These are phyloP conservation scores for Xylariaceae sp. DNA, from an alignment of 2,329 filamentous ascomycete genomes.

Conservation along the genomic window DNA sequence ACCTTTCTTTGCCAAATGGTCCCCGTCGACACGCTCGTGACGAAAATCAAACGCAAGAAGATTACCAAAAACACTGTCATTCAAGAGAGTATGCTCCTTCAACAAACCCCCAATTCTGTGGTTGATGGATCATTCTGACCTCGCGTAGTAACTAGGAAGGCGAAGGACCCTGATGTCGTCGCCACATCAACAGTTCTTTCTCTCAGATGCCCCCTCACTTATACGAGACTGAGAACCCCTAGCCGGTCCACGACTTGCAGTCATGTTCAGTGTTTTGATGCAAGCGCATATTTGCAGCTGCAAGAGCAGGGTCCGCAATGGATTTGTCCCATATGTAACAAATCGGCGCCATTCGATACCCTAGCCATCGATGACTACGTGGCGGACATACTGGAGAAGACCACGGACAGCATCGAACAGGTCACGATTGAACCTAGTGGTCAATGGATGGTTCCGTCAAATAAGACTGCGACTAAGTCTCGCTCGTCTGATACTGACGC, in stretches of 20 bases:
- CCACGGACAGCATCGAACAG: slow-evolving; percentile 66
- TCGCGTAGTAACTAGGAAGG: slow-evolving; percentile 65
- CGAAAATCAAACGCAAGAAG: slow-evolving; percentile 59
- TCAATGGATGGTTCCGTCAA: slow-evolving; percentile 54
- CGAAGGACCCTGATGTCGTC: slow-evolving; percentile 82
- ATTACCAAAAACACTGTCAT: slow-evolving; percentile 79
- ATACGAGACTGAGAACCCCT: slow-evolving; percentile 72
- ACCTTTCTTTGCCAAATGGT: slow-evolving; percentile 71
- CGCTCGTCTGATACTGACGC: slow-evolving; percentile 25
- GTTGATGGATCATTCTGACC: slow-evolving; percentile 22
- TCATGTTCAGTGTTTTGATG: slow-evolving; percentile 94
- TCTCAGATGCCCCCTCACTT: slow-evolving; percentile 87
- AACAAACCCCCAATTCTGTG: background rate
- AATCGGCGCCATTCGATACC: slow-evolving; percentile 70
- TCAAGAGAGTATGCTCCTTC: slow-evolving; percentile 64
- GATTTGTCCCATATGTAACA: slow-evolving; percentile 93
- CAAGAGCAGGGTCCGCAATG: slow-evolving; percentile 96
- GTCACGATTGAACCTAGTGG: slow-evolving; percentile 88
- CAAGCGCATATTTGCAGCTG: slow-evolving; percentile 81
- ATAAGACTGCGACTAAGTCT: slow-evolving; percentile 30
- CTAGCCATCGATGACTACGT: slow-evolving; percentile 88
- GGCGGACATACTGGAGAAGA: slow-evolving; percentile 74
- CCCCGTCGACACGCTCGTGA: slow-evolving; percentile 65
- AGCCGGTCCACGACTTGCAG: slow-evolving; percentile 74
- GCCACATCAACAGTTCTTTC: slow-evolving; percentile 85